These are phyloP conservation scores for Flaveria brownii DNA, from an alignment of 129 eudicot species.

Conservation along the genomic window DNA sequence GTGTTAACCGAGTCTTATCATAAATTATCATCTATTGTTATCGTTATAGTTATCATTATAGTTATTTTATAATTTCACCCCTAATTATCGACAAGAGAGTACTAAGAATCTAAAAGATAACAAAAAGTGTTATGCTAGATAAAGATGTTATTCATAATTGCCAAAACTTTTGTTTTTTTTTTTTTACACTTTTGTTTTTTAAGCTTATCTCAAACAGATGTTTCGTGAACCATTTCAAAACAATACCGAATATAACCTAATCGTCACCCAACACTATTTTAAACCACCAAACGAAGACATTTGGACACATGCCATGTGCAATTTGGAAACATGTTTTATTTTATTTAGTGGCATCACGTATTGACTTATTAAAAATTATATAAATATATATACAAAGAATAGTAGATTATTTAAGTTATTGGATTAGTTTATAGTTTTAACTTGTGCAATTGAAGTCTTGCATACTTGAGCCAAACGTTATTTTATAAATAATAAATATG, in stretches of 20 bases:
- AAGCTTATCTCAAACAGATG: conserved; percentile 1
- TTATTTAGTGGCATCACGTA: background rate
- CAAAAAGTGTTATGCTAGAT: too few relatives aligned
- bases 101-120: too few relatives aligned
- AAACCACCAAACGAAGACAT: conserved; percentile 4
- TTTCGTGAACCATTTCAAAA: background rate
- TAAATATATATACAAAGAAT: background rate
- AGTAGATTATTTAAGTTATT: too few relatives aligned
- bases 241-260: background rate
- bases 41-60: too few relatives aligned
- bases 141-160: background rate
- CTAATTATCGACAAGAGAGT: too few relatives aligned
- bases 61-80: too few relatives aligned
- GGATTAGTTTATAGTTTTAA: too few relatives aligned
- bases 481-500: too few relatives aligned
- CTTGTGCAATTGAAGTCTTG: background rate
- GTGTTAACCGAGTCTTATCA: too few relatives aligned
- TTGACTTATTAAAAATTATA: background rate
- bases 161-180: background rate
- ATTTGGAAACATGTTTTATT: conserved; percentile 2
- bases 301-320: conserved; percentile 14
- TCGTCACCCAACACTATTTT: background rate
- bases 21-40: too few relatives aligned
- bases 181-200: background rate
- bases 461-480: too few relatives aligned